Evolutionary conservation across 495 filamentous ascomycete genomes (phyloP).

Genomic region (Penicillium odoratum): DNA sequence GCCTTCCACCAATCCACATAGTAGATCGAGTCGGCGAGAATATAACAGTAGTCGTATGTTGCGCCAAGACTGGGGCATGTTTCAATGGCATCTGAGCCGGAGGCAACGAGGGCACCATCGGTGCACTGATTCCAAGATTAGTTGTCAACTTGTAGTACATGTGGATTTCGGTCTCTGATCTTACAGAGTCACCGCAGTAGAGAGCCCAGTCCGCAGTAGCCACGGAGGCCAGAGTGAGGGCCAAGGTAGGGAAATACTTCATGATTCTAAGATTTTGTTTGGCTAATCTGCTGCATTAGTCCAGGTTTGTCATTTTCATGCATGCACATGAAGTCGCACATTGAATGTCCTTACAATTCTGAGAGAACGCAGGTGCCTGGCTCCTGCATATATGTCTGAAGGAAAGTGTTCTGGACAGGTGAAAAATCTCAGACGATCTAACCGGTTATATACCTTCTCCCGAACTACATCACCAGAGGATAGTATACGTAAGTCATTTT

Average conservation of each 20-base stretch:
- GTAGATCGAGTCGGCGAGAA: not conserved
- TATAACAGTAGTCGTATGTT: constrained; percentile 1
- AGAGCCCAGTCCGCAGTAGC: constrained; percentile 2
- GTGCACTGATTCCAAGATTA: not conserved
- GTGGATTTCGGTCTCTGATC: not conserved
- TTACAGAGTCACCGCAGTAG: constrained; percentile 1
- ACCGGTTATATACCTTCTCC: not conserved
- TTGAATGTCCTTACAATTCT: no score
- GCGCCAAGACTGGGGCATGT: not conserved
- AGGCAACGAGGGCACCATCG: constrained; percentile 1
- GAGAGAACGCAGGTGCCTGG: not conserved
- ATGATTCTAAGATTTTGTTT: not conserved
- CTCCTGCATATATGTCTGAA: not conserved
- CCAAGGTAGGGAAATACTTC: constrained; percentile 1
- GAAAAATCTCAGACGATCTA: not conserved
- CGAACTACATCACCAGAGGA: not conserved
- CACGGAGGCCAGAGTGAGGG: constrained; percentile 1
- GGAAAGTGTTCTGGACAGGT: not conserved
- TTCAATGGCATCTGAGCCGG: not conserved
- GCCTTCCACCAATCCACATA: constrained; percentile 4
- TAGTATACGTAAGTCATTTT: not conserved
- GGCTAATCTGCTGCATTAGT: not conserved
- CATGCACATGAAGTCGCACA: not conserved
- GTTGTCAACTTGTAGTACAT: not conserved
- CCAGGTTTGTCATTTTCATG: not conserved